Evolutionary conservation across 805 yeast genomes (phyloP).

Genomic region (Wickerhamomyces kurtzmanii): DNA sequence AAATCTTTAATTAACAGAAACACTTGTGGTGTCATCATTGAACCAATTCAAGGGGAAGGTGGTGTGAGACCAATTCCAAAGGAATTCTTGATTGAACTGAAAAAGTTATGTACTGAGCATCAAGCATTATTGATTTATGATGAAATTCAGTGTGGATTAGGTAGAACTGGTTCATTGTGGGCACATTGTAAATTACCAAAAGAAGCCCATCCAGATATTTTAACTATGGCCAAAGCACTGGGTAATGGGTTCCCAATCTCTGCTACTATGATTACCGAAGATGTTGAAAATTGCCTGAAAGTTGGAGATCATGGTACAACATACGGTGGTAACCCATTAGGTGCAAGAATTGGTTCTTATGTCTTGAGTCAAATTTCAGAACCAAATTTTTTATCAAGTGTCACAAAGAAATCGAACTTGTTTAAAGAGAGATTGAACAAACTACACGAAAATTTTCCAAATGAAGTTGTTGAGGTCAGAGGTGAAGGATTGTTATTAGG

Average conservation of each 20-base stretch:
- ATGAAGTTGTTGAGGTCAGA: slow-evolving; percentile 56
- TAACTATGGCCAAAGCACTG: slow-evolving; percentile 91
- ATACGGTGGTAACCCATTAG: slow-evolving; percentile 95
- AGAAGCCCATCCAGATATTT: slow-evolving; percentile 88
- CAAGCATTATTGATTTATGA: slow-evolving; percentile 80
- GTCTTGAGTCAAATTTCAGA: slow-evolving; percentile 64
- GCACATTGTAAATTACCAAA: slow-evolving; percentile 71
- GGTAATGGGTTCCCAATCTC: slow-evolving; percentile 97
- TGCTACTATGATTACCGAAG: slow-evolving; percentile 81
- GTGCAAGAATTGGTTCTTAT: slow-evolving; percentile 68
- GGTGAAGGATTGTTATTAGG: slow-evolving; percentile 90
- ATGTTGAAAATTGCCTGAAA: slow-evolving; percentile 58
- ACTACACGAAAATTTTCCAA: slow-evolving; percentile 47
- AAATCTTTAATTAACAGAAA: slow-evolving; percentile 29
- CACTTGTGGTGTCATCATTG: slow-evolving; percentile 84
- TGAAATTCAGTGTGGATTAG: slow-evolving; percentile 95
- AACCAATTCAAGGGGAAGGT: slow-evolving; percentile 98
- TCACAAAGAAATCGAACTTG: slow-evolving; percentile 47
- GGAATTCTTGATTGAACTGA: slow-evolving; percentile 58
- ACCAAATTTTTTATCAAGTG: slow-evolving; percentile 47
- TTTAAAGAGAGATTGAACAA: slow-evolving; percentile 40
- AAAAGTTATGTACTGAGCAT: slow-evolving; percentile 54
- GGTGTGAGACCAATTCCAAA: slow-evolving; percentile 66
- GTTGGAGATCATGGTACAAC: slow-evolving; percentile 99
- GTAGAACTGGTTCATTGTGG: slow-evolving; percentile 90